Evolutionary conservation across 2,329 filamentous ascomycete genomes (phyloP), one percentile per base, ranked within the genome.

Genomic region (Fusarium azukiicola): DNA sequence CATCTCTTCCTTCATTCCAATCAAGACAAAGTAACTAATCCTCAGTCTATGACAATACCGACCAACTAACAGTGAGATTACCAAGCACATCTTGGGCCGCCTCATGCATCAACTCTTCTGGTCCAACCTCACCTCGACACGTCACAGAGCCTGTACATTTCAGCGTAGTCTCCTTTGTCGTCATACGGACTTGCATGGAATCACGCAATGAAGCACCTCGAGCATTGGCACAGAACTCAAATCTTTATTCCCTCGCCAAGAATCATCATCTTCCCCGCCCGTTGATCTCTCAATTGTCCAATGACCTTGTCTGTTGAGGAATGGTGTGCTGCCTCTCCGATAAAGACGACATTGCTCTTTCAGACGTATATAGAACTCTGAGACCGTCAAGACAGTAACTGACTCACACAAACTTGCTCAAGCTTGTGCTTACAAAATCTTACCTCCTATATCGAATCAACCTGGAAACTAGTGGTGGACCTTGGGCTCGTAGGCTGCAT

Each of bases 401-500:
- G 10, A 19, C 5, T 58, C 6, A 52, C 16, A 32, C 27, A 32
- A 67, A 67, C 64, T 47, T 40, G 10, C 8, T 38, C 63, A 47
- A 47, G 10, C 21, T 32, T 17, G 3, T 10, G 36, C 32, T 19
- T 66, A 19, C 10, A 38, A 61, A 8, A 49, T 13, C 5, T 46
- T 61, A 27, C n/a, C 64, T 38, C 13, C 63, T n/a, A 21, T n/a
- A 46, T 17, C 64, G 5, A 63, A 32, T 46, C 16, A 64, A 32
- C n/a, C 61, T 40, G 7, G 38, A 42, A 56, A 47, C 19, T 16
- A 63, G 72, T 75, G 74, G 69, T 78, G 72, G 74, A 73, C 54
- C 49, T 77, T 64, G 77, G 79, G 77, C 75, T 80, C 42, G 74
- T 74, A 74, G 70, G 49, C 69, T 70, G 52, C 63, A 58, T 54